These are phyloP conservation scores for Phytopythium chamaehyphon DNA, from an alignment of 352 stramenopile genomes.

Conservation along the genomic window DNA sequence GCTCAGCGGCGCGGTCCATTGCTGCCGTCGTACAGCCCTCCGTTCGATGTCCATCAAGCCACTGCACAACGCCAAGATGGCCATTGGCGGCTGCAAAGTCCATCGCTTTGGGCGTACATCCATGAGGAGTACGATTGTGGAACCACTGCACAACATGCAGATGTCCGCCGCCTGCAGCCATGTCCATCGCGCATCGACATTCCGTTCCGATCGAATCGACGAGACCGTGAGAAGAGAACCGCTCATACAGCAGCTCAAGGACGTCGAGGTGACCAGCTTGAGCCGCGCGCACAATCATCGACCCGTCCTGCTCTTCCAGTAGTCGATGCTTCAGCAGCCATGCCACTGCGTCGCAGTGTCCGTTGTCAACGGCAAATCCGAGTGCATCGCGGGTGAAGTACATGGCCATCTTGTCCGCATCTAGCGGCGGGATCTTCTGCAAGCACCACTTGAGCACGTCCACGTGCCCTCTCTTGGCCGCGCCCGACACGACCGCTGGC, in stretches of 20 bases:
- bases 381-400: no score
- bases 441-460: no score
- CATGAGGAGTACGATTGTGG: conserved; percentile 17
- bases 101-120: conserved; percentile 18
- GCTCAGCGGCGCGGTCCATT: conserved; percentile 18
- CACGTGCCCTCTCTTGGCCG: no score
- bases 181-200: conserved; percentile 19
- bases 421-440: no score
- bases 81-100: conserved; percentile 16
- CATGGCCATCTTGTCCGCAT: no score
- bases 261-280: conserved; percentile 15
- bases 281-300: no score
- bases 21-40: conserved; percentile 10
- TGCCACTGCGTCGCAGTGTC: conserved; percentile 18
- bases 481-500: conserved; percentile 1
- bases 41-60: conserved; percentile 17
- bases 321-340: conserved; percentile 15
- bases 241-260: conserved; percentile 20
- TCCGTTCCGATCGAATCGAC: conserved; percentile 13
- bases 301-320: no score
- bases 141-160: conserved; percentile 26
- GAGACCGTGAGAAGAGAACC: no score
- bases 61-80: conserved; percentile 17
- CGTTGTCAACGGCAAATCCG: conserved; percentile 14
- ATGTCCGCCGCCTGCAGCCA: conserved; percentile 19